A percentile compares a stretch with the other conserved stretches of the same genome.
Conservation (phyloP, 1,284 basidiomycete species). For the Microbotryomycetes sp. region DNA sequence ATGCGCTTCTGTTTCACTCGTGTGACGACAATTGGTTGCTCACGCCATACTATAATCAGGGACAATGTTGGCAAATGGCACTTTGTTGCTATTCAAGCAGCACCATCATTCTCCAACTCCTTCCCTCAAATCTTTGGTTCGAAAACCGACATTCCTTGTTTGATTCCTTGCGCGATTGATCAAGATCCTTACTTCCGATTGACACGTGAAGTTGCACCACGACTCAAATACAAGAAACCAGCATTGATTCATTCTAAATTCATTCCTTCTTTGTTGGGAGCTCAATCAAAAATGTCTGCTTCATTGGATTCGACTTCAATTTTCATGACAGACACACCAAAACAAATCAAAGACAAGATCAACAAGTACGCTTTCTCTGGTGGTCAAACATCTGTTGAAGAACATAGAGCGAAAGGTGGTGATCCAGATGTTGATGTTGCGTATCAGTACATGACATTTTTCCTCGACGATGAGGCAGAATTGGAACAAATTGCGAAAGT, state of each 20-base stretch:
- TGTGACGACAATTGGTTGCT: neutral
- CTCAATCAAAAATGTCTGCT: slow-evolving; percentile 98
- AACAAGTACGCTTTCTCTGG: slow-evolving; percentile 57
- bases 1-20: neutral
- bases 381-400: slow-evolving; percentile 75
- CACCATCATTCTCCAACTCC: slow-evolving; percentile 95
- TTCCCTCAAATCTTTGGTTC: slow-evolving; percentile 97
- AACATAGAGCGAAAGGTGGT: slow-evolving; percentile 81
- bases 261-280: slow-evolving; percentile 95
- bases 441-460: slow-evolving; percentile 96
- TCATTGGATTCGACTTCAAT: slow-evolving; percentile 84
- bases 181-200: slow-evolving; percentile 86
- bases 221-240: slow-evolving; percentile 94
- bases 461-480: slow-evolving; percentile 89
- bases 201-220: slow-evolving; percentile 87
- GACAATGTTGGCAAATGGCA: slow-evolving; percentile 98
- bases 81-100: slow-evolving; percentile 94
- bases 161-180: slow-evolving; percentile 98
- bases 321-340: slow-evolving; percentile 88
- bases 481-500: slow-evolving; percentile 70
- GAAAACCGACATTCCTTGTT: slow-evolving; percentile 73
- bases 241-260: slow-evolving; percentile 90
- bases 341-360: slow-evolving; percentile 97
- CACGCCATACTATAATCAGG: slow-evolving; percentile 51
- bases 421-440: slow-evolving; percentile 93